Conservation (phyloP, 805 yeast genomes). For the Saccharomycopsis amapae region DNA sequence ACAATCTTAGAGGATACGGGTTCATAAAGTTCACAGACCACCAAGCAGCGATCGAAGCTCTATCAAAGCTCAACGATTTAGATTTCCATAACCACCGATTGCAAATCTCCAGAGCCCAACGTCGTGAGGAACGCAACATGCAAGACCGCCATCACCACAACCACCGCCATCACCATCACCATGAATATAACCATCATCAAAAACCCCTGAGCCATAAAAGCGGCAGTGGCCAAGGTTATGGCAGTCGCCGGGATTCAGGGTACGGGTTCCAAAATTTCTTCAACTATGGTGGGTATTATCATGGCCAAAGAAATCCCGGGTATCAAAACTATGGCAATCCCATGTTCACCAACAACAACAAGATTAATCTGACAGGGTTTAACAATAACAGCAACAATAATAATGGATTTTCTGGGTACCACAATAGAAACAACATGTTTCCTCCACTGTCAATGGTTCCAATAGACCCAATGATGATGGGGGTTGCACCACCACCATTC, state of each 20-base stretch:
- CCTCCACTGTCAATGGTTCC: no score
- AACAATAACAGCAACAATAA: not conserved
- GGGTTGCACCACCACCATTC: no score
- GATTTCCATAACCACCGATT: slow-evolving; percentile 33
- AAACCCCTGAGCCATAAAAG: not conserved
- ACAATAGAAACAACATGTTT: no score
- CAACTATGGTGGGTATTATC: no score
- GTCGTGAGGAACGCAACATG: slow-evolving; percentile 30
- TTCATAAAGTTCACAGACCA: slow-evolving; percentile 45
- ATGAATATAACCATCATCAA: not conserved
- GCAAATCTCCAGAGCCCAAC: slow-evolving; percentile 40
- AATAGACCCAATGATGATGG: no score
- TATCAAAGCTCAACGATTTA: slow-evolving; percentile 41
- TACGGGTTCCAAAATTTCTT: no score
- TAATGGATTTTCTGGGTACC: slow-evolving; percentile 1
- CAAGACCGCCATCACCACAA: slow-evolving; percentile 3
- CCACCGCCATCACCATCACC: not conserved
- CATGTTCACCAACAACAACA: no score
- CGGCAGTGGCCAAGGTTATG: no score
- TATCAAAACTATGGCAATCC: no score
- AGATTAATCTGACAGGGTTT: no score
- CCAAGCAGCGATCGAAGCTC: slow-evolving; percentile 41
- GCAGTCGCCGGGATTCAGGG: no score
- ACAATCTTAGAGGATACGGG: slow-evolving; percentile 40
- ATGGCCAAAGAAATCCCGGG: no score